Base-by-base conservation (phyloP, 352 stramenopile genomes). In the Phytophthora tubulina region DNA sequence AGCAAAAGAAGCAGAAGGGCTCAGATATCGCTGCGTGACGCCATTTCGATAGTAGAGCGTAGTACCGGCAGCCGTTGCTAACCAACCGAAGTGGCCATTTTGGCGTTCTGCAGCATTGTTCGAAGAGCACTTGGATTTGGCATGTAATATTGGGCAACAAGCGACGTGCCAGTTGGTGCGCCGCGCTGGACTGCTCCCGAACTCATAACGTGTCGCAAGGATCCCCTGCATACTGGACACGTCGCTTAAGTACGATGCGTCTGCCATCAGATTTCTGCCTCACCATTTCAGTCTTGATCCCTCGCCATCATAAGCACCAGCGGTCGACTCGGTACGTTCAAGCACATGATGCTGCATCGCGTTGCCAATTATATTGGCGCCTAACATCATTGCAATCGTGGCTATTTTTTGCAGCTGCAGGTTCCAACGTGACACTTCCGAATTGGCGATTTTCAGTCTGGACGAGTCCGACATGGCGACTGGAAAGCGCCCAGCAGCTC, bases 41-140 rank as follows among this genome's bases (percentile, higher is more conserved):
- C 49, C 48, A 72, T 72, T 68, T 72, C 57, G 58, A 67, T 27
- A 72, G 56, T 72, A 58, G 42, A 44, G n/a, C 49, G 49, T 63
- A 57, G 65, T 72, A 46, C 15, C 11, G 9, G 11, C 39, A 45
- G 39, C 39, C 39, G n/a, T 6, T 45, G 39, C 39, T 45, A 13
- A 13, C 6, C 36, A 42, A 42, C 36, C 2, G 2, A 44, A 44
- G 38, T 15, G 39, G 41, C 41, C 14, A 46, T 46, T 46, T 27
- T 14, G 7, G 15, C 39, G 39, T 13, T 46, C 17, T 4, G 39
- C 39, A 46, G 39, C 39, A 46, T 27, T 27, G 21, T 27, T 27
- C 21, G 21, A 27, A 27, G 21, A 27, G 21, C 21, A 27, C 21
- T 27, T 27, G 21, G 1, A 27, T 27, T 27, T 27, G 21, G 21